Evolutionary conservation across 2,329 filamentous ascomycete species (phyloP).

Genomic region (Pezicula radicicola): DNA sequence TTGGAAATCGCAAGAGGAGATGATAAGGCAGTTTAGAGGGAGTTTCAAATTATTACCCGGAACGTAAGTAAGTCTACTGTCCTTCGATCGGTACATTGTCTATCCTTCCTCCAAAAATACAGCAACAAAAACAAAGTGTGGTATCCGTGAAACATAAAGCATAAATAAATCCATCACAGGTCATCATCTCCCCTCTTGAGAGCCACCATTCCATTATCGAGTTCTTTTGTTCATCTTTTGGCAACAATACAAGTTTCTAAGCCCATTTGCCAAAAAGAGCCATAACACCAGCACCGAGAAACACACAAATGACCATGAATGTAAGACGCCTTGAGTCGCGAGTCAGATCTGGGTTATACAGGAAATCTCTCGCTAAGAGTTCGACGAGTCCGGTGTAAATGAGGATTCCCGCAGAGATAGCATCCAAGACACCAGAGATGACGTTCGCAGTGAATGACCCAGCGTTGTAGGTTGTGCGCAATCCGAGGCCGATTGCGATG

Average conservation of each 20-base stretch:
- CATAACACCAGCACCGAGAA: conserved; percentile 42
- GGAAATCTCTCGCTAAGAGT: conserved; percentile 44
- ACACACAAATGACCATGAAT: conserved; percentile 39
- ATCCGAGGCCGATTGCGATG: conserved; percentile 46
- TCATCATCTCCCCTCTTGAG: too few relatives aligned
- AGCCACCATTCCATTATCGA: too few relatives aligned
- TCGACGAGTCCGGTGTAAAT: conserved; percentile 49
- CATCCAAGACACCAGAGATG: conserved; percentile 42
- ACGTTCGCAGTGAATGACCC: conserved; percentile 38
- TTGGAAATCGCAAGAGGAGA: too few relatives aligned
- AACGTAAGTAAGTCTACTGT: too few relatives aligned
- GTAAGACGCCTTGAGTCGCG: conserved; percentile 32
- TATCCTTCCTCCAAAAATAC: too few relatives aligned
- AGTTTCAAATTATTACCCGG: too few relatives aligned
- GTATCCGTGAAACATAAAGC: too few relatives aligned
- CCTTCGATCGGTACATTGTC: too few relatives aligned
- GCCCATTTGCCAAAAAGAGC: conserved; percentile 49
- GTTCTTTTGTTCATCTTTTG: too few relatives aligned
- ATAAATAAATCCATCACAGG: too few relatives aligned
- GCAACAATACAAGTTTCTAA: conserved; percentile 2
- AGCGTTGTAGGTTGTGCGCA: conserved; percentile 38
- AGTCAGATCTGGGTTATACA: conserved; percentile 44
- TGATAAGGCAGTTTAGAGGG: too few relatives aligned
- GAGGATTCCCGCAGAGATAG: conserved; percentile 45
- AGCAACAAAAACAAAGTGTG: too few relatives aligned